These are phyloP conservation scores for Grosmannia huntii DNA, from an alignment of 2,329 filamentous ascomycete genomes.

Conservation along the genomic window DNA sequence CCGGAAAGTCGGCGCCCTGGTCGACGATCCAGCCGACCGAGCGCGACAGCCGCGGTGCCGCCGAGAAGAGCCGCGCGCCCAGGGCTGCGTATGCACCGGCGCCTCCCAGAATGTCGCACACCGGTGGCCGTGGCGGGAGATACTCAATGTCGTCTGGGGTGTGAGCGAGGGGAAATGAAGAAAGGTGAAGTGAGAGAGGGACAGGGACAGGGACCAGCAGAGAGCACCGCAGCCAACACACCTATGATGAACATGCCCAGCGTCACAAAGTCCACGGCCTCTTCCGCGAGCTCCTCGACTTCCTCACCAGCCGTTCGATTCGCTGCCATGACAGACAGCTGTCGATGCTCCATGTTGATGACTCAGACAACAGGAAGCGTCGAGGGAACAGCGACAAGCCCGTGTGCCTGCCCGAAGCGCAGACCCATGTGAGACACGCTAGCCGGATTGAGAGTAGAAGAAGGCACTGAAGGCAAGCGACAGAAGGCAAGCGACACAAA, in stretches of 20 bases:
- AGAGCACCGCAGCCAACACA: too few species aligned
- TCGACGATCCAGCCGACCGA: conserved; percentile 86
- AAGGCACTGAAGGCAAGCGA: too few species aligned
- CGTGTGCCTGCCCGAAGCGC: too few species aligned
- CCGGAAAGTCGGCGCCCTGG: conserved; percentile 75
- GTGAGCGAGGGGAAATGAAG: conserved; percentile 8
- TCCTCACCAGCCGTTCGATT: background rate
- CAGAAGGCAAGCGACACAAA: too few species aligned
- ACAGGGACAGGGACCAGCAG: background rate
- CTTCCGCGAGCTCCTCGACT: background rate
- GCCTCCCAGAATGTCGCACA: conserved; percentile 71
- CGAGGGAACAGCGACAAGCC: too few species aligned
- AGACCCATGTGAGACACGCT: too few species aligned
- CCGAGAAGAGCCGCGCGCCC: conserved; percentile 79
- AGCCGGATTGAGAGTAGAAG: too few species aligned
- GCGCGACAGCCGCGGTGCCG: conserved; percentile 48
- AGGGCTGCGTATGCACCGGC: conserved; percentile 78
- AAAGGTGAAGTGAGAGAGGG: too few species aligned
- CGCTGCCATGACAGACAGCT: too few species aligned
- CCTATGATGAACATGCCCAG: conserved; percentile 65
- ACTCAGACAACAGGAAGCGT: too few species aligned
- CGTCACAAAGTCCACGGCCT: conserved; percentile 49
- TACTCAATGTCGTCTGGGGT: conserved; percentile 81
- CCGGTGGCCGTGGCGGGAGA: conserved; percentile 52
- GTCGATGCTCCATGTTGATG: too few species aligned